Conservation (phyloP, 129 eudicot species). For the Lonicera japonica region DNA sequence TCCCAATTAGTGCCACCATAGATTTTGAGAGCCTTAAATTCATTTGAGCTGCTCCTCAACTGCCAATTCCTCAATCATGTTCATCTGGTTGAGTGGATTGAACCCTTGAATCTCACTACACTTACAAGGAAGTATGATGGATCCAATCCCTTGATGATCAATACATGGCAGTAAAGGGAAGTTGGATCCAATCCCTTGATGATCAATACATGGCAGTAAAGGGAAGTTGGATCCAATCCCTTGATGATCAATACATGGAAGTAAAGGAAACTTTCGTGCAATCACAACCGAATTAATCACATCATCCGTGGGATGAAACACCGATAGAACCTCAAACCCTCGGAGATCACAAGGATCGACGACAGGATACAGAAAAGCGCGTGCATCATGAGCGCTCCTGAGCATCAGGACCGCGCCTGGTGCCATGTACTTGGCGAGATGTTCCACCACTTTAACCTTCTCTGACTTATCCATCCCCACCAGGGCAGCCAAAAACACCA, state of each 20-base stretch:
- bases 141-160: conserved; percentile 12
- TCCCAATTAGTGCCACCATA: neutral
- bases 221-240: conserved; percentile 16
- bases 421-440: conserved; percentile 63
- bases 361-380: conserved; percentile 81
- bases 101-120: conserved; percentile 53
- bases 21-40: neutral
- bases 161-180: conserved; percentile 34
- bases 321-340: conserved; percentile 81
- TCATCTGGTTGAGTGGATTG: conserved; percentile 38
- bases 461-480: conserved; percentile 80
- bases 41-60: conserved; percentile 40
- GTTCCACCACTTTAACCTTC: conserved; percentile 51
- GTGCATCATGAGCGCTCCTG: conserved; percentile 93
- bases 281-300: conserved; percentile 82
- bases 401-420: conserved; percentile 69
- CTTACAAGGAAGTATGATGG: conserved; percentile 14
- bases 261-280: conserved; percentile 34
- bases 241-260: conserved; percentile 24
- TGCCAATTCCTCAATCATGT: conserved; percentile 57
- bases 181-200: too few species aligned
- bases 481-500: conserved; percentile 77
- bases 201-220: conserved; percentile 35
- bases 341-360: conserved; percentile 61
- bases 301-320: conserved; percentile 84